A percentile compares a stretch with the other conserved stretches of the same genome.
phyloP scores from a whole-genome alignment of 1,284 basidiomycete species.

The Wallemia mellicola region DNA sequence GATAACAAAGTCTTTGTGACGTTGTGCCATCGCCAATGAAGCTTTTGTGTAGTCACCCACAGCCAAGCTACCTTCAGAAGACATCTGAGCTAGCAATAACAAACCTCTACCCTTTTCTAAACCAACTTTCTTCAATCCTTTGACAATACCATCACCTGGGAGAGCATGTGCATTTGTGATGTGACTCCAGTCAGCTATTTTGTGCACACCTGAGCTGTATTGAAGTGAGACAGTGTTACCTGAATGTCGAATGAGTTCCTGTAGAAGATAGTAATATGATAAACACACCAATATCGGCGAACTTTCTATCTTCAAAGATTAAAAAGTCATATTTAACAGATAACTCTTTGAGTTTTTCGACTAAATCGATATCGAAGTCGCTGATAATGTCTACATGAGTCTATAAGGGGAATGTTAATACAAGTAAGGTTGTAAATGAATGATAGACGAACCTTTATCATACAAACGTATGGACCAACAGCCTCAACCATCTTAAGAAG shows the following conservation, averaged over 20 bases:
- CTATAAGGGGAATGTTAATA: neutral
- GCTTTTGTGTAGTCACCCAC: slow-evolving; percentile 55
- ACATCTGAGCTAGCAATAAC: slow-evolving; percentile 88
- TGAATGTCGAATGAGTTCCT: slow-evolving; percentile 13
- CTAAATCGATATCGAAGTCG: slow-evolving; percentile 52
- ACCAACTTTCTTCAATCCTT: slow-evolving; percentile 61
- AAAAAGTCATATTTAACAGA: slow-evolving; percentile 66
- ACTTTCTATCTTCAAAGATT: slow-evolving; percentile 97
- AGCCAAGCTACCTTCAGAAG: slow-evolving; percentile 58
- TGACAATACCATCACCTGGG: slow-evolving; percentile 74
- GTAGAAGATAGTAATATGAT: neutral
- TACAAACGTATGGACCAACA: slow-evolving; percentile 65
- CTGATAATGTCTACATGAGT: slow-evolving; percentile 91
- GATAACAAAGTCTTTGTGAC: slow-evolving; percentile 55
- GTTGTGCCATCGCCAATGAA: slow-evolving; percentile 59
- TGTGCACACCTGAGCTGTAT: slow-evolving; percentile 75
- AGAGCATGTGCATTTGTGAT: slow-evolving; percentile 90
- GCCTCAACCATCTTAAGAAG: slow-evolving; percentile 61
- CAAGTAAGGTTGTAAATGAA: neutral
- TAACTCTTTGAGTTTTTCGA: slow-evolving; percentile 37
- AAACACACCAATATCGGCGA: slow-evolving; percentile 74
- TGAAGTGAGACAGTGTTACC: slow-evolving; percentile 90
- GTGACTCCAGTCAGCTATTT: slow-evolving; percentile 84
- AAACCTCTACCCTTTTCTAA: slow-evolving; percentile 56
- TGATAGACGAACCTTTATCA: slow-evolving; percentile 56